Conservation (phyloP, 164 flowering plant species). For the Berberis thunbergii region DNA sequence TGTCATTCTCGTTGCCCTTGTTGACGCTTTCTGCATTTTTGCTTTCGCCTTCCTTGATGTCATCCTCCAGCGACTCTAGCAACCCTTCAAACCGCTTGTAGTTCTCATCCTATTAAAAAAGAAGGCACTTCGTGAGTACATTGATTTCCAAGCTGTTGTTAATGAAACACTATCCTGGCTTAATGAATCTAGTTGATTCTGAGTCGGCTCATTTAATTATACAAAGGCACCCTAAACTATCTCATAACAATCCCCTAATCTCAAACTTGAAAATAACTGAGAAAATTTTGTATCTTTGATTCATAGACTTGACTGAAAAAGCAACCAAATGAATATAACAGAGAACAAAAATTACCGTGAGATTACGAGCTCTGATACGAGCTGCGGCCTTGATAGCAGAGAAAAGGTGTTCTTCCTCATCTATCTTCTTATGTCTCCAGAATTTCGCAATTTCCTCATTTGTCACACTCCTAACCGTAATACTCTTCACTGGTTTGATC, state of each 20-base stretch:
- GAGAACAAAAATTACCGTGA: conserved; percentile 32
- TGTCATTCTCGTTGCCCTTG: conserved; percentile 9
- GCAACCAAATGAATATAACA: too few species aligned
- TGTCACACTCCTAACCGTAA: conserved; percentile 34
- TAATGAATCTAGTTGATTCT: too few species aligned
- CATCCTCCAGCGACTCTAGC: conserved; percentile 26
- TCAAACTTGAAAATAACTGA: too few species aligned
- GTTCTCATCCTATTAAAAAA: conserved; percentile 42
- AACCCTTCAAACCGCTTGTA: conserved; percentile 34
- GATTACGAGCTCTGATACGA: conserved; percentile 46
- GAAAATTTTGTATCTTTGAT: too few species aligned
- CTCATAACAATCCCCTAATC: too few species aligned
- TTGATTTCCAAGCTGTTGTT: too few species aligned
- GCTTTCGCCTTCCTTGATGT: background rate
- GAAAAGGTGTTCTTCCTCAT: conserved; percentile 67
- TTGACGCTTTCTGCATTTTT: conserved; percentile 5
- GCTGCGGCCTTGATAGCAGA: conserved; percentile 81
- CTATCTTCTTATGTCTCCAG: conserved; percentile 57
- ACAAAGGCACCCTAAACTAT: too few species aligned
- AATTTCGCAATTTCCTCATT: conserved; percentile 56
- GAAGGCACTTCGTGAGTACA: background rate
- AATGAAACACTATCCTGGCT: too few species aligned
- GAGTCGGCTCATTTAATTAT: too few species aligned
- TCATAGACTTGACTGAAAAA: too few species aligned
- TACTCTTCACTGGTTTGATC: background rate